Evolutionary conservation across 768 basidiomycete genomes (phyloP).

Genomic region (Pisolithus orientalis): DNA sequence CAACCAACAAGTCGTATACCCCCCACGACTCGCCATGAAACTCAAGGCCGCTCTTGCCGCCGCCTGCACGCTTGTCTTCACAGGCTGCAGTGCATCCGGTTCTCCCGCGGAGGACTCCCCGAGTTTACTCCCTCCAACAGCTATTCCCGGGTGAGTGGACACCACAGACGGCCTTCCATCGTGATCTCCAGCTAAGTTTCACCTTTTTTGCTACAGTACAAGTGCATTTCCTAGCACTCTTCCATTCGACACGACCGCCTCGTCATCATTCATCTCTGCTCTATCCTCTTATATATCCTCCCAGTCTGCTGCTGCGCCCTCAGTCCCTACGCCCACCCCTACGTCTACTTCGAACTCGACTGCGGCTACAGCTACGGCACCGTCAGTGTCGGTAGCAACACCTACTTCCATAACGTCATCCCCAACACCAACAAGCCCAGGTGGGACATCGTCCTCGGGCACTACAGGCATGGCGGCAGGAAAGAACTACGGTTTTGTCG

Average conservation of each 20-base stretch:
- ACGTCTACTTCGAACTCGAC: neutral
- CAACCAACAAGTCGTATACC: neutral
- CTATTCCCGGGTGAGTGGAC: conserved; percentile 16
- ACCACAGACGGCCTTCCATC: neutral
- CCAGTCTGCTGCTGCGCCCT: conserved; percentile 13
- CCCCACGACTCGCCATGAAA: conserved; percentile 9
- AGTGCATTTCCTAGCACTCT: conserved; percentile 13
- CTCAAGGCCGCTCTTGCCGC: neutral
- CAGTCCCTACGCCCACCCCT: neutral
- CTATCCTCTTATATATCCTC: conserved; percentile 24
- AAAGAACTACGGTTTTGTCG: neutral
- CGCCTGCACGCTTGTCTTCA: conserved; percentile 4
- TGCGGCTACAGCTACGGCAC: no score
- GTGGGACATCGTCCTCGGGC: neutral
- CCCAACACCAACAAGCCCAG: neutral
- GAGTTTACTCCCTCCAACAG: conserved; percentile 7
- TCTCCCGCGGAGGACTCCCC: neutral
- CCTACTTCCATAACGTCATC: neutral
- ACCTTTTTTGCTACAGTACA: conserved; percentile 12
- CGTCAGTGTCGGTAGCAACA: neutral
- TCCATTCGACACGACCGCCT: conserved; percentile 19
- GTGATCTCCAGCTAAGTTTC: neutral
- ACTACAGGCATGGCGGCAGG: neutral
- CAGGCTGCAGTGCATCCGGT: conserved; percentile 5
- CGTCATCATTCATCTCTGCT: conserved; percentile 11